Evolutionary conservation across 78 protist species (phyloP).

Genomic region (Pigoraptor vietnamica): DNA sequence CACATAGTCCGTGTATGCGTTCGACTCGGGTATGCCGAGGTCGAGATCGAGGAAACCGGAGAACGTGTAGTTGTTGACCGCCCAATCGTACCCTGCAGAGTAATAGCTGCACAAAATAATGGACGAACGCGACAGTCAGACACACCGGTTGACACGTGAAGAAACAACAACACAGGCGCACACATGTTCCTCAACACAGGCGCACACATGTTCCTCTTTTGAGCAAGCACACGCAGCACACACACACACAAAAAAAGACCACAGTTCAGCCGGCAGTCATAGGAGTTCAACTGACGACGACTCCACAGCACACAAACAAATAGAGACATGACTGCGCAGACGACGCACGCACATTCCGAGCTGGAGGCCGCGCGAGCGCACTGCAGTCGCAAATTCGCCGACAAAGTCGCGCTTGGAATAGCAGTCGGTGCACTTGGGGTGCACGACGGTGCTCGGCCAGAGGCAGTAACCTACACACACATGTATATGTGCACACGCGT

Average conservation of each 20-base stretch:
- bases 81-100: neutral
- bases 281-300: too few relatives aligned
- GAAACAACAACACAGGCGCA: too few relatives aligned
- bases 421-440: neutral
- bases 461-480: neutral
- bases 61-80: neutral
- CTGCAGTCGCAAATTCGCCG: neutral
- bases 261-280: too few relatives aligned
- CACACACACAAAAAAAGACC: too few relatives aligned
- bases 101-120: neutral
- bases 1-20: neutral
- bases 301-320: too few relatives aligned
- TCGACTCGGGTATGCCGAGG: neutral
- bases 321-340: neutral
- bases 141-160: neutral
- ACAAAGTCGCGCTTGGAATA: neutral
- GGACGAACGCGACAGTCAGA: neutral
- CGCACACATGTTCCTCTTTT: too few relatives aligned
- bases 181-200: too few relatives aligned
- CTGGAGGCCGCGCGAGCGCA: neutral
- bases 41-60: neutral
- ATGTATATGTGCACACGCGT: too few relatives aligned
- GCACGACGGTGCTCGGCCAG: neutral
- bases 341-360: neutral
- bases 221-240: too few relatives aligned